Evolutionary conservation across 116 monocot genomes (phyloP), one percentile per base, ranked within the genome.

Genomic region (Cymodocea nodosa): DNA sequence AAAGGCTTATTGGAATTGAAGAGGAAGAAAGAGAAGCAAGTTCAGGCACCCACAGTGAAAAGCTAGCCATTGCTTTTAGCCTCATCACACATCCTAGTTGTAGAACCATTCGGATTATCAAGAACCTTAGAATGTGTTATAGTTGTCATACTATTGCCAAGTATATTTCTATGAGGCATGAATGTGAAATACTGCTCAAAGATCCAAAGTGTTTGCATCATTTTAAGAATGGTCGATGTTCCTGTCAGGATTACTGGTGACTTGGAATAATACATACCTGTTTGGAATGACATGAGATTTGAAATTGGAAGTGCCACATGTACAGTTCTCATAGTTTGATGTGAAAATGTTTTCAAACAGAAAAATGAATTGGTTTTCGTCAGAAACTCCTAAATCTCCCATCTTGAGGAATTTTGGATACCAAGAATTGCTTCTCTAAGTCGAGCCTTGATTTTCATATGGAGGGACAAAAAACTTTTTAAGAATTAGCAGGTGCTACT

Each of bases 201-300:
- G 94, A 94, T 83, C 72, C 81, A 23, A 77, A 66, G 35, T 75
- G 77, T 77, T 74, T 94, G 80, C 94, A 94, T 79, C 73, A 68
- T 57, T 90, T 94, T 52, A 79, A 73, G 71, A 75, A 87, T 72
- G 94, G 94, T 15, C 30, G 65, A n/a, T 90, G 90, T 60, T 86
- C 86, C 30, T 90, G 90, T 66, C 70, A 70, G 58, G 90, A 84
- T 59, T 86, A 84, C 68, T 90, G 90, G 90, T 90, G 56, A 80
- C 11, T 23, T 51, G 6, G 16, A 62, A 34, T 12, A 64, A 61
- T 23, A 23, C 35, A 13, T 23, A 18, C 8, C 36, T 37, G 17
- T 61, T 39, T n/a, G 6, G 7, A 36, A 16, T 35, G 37, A 17
- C 25, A 25, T 60, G 23, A 22, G 13, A 53, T 6, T 53, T 17